These are phyloP conservation scores for Metroxylon sagu DNA, from an alignment of 176 grass and related monocot species.

Conservation along the genomic window DNA sequence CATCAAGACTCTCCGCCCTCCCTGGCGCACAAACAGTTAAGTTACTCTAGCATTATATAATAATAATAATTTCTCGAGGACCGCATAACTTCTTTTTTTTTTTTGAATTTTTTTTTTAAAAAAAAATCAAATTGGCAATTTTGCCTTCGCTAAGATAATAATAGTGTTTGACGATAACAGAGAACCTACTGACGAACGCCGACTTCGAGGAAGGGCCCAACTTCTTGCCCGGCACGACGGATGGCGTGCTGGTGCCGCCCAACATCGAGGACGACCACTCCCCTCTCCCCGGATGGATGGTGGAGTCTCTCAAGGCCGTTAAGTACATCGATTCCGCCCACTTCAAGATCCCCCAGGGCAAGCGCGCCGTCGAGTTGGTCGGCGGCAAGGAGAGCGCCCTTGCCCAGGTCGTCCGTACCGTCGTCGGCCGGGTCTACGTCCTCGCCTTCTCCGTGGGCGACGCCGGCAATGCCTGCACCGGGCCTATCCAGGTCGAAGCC, in stretches of 20 bases:
- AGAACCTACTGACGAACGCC: constrained; percentile 83
- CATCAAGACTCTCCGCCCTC: constrained; percentile 57
- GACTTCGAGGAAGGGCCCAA: constrained; percentile 88
- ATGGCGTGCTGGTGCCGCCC: constrained; percentile 76
- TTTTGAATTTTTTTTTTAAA: neutral
- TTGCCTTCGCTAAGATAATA: too few relatives aligned
- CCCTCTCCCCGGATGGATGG: constrained; percentile 73
- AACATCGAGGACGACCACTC: constrained; percentile 95
- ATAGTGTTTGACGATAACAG: neutral
- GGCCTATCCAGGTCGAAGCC: constrained; percentile 60
- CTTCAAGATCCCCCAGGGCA: constrained; percentile 65
- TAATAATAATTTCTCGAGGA: too few relatives aligned
- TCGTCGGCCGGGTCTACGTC: constrained; percentile 45
- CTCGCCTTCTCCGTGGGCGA: constrained; percentile 73
- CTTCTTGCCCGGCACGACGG: constrained; percentile 59
- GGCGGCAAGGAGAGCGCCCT: constrained; percentile 78
- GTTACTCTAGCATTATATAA: too few relatives aligned
- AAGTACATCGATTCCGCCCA: constrained; percentile 86
- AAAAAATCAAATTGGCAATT: too few relatives aligned
- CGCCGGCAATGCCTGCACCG: constrained; percentile 46
- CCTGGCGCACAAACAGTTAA: constrained; percentile 16
- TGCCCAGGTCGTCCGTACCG: constrained; percentile 58
- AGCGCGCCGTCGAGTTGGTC: constrained; percentile 75
- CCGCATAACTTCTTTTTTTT: neutral
- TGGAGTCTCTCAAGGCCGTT: constrained; percentile 80